Percentiles rank a stretch among this genome's conserved stretches.
These are phyloP conservation scores for Phyllosticta capitalensis DNA, from an alignment of 2,329 filamentous ascomycete species.

Conservation along the genomic window DNA sequence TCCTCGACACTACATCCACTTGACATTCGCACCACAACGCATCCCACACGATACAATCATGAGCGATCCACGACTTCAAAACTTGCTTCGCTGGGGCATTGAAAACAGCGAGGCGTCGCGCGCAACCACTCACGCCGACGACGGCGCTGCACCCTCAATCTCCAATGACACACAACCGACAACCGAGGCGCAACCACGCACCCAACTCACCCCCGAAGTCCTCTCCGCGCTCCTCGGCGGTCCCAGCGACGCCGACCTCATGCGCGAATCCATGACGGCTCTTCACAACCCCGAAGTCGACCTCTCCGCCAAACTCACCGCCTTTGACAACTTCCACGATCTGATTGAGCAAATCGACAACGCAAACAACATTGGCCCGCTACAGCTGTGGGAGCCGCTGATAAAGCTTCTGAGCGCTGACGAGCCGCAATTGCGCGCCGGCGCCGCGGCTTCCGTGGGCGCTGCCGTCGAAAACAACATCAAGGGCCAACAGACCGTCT, in stretches of 20 bases:
- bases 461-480: constrained; percentile 96
- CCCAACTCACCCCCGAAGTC: constrained; percentile 55
- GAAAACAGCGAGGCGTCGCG: constrained; percentile 47
- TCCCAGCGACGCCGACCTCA: constrained; percentile 82
- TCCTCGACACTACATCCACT: not conserved
- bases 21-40: not conserved
- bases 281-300: constrained; percentile 56
- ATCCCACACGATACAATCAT: constrained; percentile 19
- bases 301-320: constrained; percentile 67
- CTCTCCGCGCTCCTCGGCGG: constrained; percentile 71
- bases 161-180: not conserved
- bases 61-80: constrained; percentile 58
- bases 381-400: constrained; percentile 75
- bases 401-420: constrained; percentile 58
- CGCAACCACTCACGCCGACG: constrained; percentile 24
- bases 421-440: constrained; percentile 64
- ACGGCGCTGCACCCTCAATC: not conserved
- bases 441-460: constrained; percentile 89
- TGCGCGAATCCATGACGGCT: constrained; percentile 73
- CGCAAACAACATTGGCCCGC: constrained; percentile 78
- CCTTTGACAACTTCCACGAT: constrained; percentile 93
- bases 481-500: constrained; percentile 65
- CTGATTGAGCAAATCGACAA: constrained; percentile 90
- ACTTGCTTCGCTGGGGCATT: constrained; percentile 71
- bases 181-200: constrained; percentile 16